Base-by-base conservation (phyloP, 371 early-diverging fungal genomes). In the Actinomucor elegans region DNA sequence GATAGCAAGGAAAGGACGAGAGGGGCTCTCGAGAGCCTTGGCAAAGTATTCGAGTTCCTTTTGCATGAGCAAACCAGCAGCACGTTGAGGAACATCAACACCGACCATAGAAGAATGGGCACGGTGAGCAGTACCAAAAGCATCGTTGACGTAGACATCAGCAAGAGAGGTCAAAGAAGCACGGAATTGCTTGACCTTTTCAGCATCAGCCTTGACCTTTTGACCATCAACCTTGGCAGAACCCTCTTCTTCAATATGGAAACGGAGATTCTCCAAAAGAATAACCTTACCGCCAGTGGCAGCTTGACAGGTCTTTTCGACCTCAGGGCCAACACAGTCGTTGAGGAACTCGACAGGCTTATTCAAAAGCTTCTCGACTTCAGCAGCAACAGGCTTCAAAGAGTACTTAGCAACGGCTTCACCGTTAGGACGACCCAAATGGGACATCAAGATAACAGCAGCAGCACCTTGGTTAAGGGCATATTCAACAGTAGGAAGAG, bases 111-210 rank as follows among this genome's bases (percentile, higher is more conserved):
- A 98, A 57, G 91, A 91, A 77, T 87, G 92, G 40, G 95, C 94
- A 69, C 99, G 92, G 75, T 99, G 99, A 57, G 98, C 96, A 41
- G 97, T 97, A 57, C 99, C 99, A 74, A 99, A 99, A 29, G 98
- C 99, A 75, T 99, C 99, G 81, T 98, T 98, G 52, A 99, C 88
- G 65, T 94, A 97, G 55, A 99, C 76, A 75, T 99, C 99, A 53
- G 97, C 98, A 43, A 98, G 87, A 59, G 85, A 88, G 60, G 92
- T 85, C 60, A 99, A 89, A 52, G 94, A 93, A 8, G 67, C 86
- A 56, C 98, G 89, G 92, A 98, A 97, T 52, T 69, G 78, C 44
- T 87, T 79, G 68, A 97, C 88, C 47, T 79, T 84, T 18, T 84
- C 40, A 17, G 54, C 20, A 54, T 54, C 54, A 48, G 98, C 99